Percentiles rank a stretch among this genome's conserved stretches.
Conservation (phyloP, 306 rosid species). For the Lathyrus aphaca region DNA sequence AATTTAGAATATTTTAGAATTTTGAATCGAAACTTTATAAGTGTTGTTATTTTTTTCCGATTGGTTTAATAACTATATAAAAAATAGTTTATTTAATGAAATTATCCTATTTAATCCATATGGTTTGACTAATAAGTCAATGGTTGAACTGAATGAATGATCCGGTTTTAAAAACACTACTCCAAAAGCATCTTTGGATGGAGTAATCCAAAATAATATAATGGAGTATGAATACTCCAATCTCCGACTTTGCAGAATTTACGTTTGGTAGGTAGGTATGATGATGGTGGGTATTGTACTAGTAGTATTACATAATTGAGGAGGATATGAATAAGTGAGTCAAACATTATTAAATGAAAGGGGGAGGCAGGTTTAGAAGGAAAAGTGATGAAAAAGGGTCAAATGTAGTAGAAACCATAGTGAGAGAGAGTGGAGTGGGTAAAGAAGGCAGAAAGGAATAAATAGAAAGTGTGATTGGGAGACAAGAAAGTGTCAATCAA, state of each 20-base stretch:
- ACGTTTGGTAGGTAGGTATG: neutral
- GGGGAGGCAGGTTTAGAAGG: neutral
- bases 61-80: no score
- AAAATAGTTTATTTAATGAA: no score
- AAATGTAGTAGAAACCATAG: neutral
- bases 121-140: no score
- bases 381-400: neutral
- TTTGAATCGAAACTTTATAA: no score
- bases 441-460: neutral
- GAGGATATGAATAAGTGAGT: slow-evolving; percentile 28
- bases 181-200: no score
- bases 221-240: no score
- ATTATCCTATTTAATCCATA: no score
- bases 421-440: slow-evolving; percentile 24
- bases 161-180: no score
- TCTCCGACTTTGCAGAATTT: neutral
- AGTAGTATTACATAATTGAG: neutral
- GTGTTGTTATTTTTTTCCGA: no score
- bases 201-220: no score
- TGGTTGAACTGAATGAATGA: no score
- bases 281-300: neutral
- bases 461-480: slow-evolving; percentile 45
- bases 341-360: slow-evolving; percentile 29
- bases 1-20: no score
- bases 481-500: slow-evolving; percentile 66